phyloP scores from a whole-genome alignment of 1,139 yeast genomes.

The Spathaspora jeffriesii region DNA sequence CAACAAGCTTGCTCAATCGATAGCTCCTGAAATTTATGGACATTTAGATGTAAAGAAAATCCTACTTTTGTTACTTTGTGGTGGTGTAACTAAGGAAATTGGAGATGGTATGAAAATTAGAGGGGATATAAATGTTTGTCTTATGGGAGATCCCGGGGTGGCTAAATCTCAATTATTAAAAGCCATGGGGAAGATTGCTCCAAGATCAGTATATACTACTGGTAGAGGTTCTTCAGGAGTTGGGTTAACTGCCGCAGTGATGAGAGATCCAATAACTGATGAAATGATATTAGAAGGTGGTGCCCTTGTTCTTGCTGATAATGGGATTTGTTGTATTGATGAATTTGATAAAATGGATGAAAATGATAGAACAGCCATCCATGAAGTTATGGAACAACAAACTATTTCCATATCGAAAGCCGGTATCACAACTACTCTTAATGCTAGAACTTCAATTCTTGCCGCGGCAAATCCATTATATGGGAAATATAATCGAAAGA shows the following conservation, averaged over 20 bases:
- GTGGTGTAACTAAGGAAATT: slow-evolving; percentile 93
- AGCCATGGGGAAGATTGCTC: slow-evolving; percentile 90
- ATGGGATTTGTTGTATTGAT: slow-evolving; percentile 98
- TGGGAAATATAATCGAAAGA: slow-evolving; percentile 89
- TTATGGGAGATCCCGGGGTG: slow-evolving; percentile 99
- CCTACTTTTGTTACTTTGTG: slow-evolving; percentile 76
- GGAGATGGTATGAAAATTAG: slow-evolving; percentile 98
- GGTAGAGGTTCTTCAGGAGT: slow-evolving; percentile 99
- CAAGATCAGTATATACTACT: slow-evolving; percentile 96
- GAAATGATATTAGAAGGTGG: slow-evolving; percentile 99
- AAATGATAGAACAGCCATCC: slow-evolving; percentile 94
- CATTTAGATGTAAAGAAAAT: slow-evolving; percentile 94
- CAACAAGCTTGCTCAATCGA: slow-evolving; percentile 78
- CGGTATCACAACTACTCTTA: slow-evolving; percentile 94
- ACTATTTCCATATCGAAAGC: slow-evolving; percentile 98
- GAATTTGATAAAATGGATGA: slow-evolving; percentile 99
- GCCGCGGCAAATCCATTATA: slow-evolving; percentile 99
- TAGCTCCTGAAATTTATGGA: slow-evolving; percentile 98
- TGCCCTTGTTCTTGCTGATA: slow-evolving; percentile 95
- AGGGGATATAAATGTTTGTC: slow-evolving; percentile 95
- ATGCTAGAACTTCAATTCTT: slow-evolving; percentile 92
- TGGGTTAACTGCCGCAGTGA: slow-evolving; percentile 98
- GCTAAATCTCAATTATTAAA: slow-evolving; percentile 97
- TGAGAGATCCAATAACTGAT: slow-evolving; percentile 98
- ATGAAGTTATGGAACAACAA: slow-evolving; percentile 99